phyloP scores from a whole-genome alignment of 805 yeast genomes.

The Sugiyamaella marilandica region DNA sequence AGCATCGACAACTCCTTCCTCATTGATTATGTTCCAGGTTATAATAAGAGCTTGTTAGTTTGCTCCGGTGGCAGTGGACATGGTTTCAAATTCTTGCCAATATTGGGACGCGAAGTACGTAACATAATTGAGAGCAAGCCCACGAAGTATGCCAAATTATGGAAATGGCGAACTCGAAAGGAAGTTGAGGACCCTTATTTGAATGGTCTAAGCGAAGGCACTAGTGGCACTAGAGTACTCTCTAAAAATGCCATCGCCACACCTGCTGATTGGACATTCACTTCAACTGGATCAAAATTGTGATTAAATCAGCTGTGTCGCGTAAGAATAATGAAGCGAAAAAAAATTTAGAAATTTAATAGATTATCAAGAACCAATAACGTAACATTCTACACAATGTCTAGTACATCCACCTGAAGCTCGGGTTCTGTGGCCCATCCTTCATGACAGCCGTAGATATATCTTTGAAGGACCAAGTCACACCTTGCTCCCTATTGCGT shows the following conservation, averaged over 20 bases:
- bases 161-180: neutral
- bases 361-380: too few species aligned
- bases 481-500: conserved; percentile 23
- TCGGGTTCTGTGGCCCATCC: conserved; percentile 44
- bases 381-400: too few species aligned
- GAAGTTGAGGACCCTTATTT: neutral
- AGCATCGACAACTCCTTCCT: conserved; percentile 8
- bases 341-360: too few species aligned
- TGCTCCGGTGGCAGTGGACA: neutral
- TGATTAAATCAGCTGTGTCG: too few species aligned
- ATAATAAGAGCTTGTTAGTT: neutral
- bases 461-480: conserved; percentile 19
- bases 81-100: neutral
- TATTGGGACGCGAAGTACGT: neutral
- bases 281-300: neutral
- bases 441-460: conserved; percentile 36
- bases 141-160: neutral
- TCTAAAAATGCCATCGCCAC: neutral
- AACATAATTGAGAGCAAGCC: neutral
- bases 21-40: conserved; percentile 9
- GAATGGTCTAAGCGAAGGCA: neutral
- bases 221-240: neutral
- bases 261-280: neutral
- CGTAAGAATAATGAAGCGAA: too few species aligned
- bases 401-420: conserved; percentile 45